phyloP scores from a whole-genome alignment of 495 filamentous ascomycete genomes.

The Penicillium silybi region DNA sequence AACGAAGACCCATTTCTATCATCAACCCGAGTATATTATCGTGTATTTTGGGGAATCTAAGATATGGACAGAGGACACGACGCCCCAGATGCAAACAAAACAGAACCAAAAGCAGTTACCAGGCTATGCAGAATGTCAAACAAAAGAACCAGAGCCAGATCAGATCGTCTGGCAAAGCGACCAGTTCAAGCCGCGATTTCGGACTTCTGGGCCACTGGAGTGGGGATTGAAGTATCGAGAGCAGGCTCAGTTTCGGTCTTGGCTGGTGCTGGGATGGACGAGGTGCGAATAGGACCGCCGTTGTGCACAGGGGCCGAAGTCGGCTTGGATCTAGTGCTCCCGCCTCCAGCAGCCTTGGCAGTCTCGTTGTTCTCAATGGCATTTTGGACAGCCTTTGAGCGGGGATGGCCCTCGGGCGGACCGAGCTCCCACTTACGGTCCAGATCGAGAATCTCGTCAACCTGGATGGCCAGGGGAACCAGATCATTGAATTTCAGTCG shows the following conservation, averaged over 20 bases:
- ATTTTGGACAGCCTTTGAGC: conserved; percentile 47
- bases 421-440: conserved; percentile 36
- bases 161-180: background rate
- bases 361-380: conserved; percentile 48
- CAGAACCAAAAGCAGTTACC: conserved; percentile 11
- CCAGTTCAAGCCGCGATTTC: conserved; percentile 22
- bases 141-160: background rate
- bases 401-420: conserved; percentile 27
- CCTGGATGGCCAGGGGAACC: conserved; percentile 50
- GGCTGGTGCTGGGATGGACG: conserved; percentile 28
- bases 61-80: conserved; percentile 5
- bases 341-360: conserved; percentile 41
- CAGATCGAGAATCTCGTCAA: conserved; percentile 62
- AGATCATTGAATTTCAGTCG: conserved; percentile 59
- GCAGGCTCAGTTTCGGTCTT: conserved; percentile 16
- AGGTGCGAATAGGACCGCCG: conserved; percentile 41
- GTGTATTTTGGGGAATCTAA: conserved; percentile 18
- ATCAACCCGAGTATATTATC: conserved; percentile 9
- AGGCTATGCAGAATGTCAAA: conserved; percentile 22
- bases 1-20: background rate
- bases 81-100: conserved; percentile 13
- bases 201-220: conserved; percentile 20
- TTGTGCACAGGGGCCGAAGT: conserved; percentile 18
- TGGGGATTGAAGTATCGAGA: conserved; percentile 20
- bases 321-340: conserved; percentile 28